Evolutionary conservation across 2,329 filamentous ascomycete species (phyloP).

Genomic region (Pseudofabraea citricarpa): DNA sequence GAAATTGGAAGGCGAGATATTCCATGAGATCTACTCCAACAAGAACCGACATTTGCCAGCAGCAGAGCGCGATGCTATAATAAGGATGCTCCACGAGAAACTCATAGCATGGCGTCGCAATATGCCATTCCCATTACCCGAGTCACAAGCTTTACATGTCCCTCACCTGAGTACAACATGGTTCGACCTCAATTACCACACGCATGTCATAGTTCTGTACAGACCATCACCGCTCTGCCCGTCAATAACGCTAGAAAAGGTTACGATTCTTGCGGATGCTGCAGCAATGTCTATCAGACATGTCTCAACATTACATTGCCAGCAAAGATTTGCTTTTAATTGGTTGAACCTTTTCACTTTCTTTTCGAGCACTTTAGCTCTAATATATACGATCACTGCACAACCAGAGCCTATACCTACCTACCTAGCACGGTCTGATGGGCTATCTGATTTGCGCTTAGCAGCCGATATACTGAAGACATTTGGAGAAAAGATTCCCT

Average conservation of each 20-base stretch:
- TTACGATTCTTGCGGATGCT: conserved; percentile 34
- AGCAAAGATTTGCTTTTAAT: conserved; percentile 36
- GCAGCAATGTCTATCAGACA: conserved; percentile 39
- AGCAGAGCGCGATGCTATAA: conserved; percentile 27
- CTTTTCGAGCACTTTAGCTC: conserved; percentile 36
- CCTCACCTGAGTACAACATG: conserved; percentile 39
- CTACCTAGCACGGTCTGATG: background rate
- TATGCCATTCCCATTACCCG: conserved; percentile 39
- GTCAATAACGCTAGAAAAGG: conserved; percentile 27
- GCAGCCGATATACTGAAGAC: background rate
- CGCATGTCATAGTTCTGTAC: conserved; percentile 39
- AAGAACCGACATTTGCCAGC: conserved; percentile 11
- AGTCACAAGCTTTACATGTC: conserved; percentile 30
- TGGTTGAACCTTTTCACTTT: conserved; percentile 36
- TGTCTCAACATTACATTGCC: conserved; percentile 32
- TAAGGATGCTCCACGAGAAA: conserved; percentile 33
- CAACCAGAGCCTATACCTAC: conserved; percentile 25
- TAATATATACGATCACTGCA: conserved; percentile 38
- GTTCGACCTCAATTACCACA: conserved; percentile 45
- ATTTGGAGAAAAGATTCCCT: conserved; percentile 2
- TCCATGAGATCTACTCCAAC: conserved; percentile 32
- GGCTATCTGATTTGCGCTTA: background rate
- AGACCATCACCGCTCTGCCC: conserved; percentile 38
- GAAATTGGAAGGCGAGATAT: conserved; percentile 36
- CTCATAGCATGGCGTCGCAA: conserved; percentile 39